Evolutionary conservation across 164 flowering plant species (phyloP), one percentile per base, ranked within the genome.

Genomic region (Piper betle): DNA sequence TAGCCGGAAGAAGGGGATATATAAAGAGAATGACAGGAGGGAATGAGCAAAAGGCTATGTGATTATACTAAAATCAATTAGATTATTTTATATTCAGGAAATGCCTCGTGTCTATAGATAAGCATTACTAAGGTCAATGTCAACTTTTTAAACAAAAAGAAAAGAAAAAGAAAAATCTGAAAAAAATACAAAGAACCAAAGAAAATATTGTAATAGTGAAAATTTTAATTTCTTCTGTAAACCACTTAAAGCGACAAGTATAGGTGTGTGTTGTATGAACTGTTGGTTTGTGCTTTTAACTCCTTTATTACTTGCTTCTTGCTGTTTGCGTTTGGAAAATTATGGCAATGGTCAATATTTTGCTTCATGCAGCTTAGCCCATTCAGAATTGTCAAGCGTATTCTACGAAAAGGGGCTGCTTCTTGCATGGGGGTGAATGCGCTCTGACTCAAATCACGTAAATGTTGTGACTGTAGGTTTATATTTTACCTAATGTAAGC

Each of bases 361-460:
- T 39, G 13, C 63, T 67, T 63, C 42, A 60, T 61, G 66, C 88
- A 92, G 98, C 75, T 88, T 92, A 60, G 98, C 98, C 7, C 96
- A 92, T 73, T 92, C 98, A 3, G 98, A 89, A 76, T 71, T 92
- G 72, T 92, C 98, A 12, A 81, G 62, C 53, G 98, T 92, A 11
- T 92, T 92, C 79, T 92, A 87, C 62, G 98, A 92, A 72, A 92
- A 89, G 77, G 96, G 89, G 62, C 82, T 92, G 19, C 68, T 87
- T 33, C 96, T 92, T 58, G 87, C 96, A 50, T 84, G 83, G 89
- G 96, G 98, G 98, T 92, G 79, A 75, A 91, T 78, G 33, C 8
- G 25, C 18, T 5, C n/a, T 7, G 54, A 37, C 39, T 56, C 59
- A 8, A 62, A 55, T 40, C 11, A 3, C 9, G 12, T 0, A 12